Evolutionary conservation across 768 basidiomycete species (phyloP).

Genomic region (Boletellus ananas): DNA sequence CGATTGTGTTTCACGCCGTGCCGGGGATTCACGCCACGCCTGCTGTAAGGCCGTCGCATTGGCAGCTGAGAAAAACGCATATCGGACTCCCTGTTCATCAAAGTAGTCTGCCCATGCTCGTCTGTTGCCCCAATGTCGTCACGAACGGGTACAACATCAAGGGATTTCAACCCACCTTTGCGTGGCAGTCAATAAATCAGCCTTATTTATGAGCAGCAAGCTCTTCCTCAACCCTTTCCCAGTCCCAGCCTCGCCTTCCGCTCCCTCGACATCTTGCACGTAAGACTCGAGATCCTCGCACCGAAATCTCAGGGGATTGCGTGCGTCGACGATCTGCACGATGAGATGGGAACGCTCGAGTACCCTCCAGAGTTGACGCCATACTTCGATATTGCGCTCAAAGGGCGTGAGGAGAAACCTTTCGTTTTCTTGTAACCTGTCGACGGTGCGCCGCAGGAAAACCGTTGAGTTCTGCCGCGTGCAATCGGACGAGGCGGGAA

Average conservation of each 20-base stretch:
- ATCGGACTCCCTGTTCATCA: conserved; percentile 66
- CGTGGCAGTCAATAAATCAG: conserved; percentile 81
- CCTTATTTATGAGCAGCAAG: conserved; percentile 90
- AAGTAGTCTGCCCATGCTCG: conserved; percentile 90
- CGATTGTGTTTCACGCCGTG: conserved; percentile 23
- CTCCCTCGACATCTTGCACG: conserved; percentile 77
- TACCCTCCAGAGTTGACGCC: conserved; percentile 98
- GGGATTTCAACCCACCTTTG: conserved; percentile 60
- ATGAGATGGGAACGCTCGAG: conserved; percentile 91
- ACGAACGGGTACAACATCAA: neutral
- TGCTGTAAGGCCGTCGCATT: conserved; percentile 84
- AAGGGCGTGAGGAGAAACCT: conserved; percentile 91
- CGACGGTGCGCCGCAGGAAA: neutral
- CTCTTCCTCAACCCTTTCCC: conserved; percentile 69
- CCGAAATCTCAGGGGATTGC: conserved; percentile 89
- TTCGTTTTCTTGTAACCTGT: conserved; percentile 82
- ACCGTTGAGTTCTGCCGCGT: neutral
- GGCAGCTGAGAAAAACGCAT: conserved; percentile 92
- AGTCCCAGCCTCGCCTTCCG: conserved; percentile 76
- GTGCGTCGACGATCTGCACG: conserved; percentile 94
- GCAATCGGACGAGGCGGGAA: neutral
- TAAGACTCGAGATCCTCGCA: conserved; percentile 90
- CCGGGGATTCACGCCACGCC: conserved; percentile 51
- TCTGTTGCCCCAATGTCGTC: conserved; percentile 45
- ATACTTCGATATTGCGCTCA: conserved; percentile 96